Conservation (phyloP, 1,284 basidiomycete species). For the Cystobasidium sp. region DNA sequence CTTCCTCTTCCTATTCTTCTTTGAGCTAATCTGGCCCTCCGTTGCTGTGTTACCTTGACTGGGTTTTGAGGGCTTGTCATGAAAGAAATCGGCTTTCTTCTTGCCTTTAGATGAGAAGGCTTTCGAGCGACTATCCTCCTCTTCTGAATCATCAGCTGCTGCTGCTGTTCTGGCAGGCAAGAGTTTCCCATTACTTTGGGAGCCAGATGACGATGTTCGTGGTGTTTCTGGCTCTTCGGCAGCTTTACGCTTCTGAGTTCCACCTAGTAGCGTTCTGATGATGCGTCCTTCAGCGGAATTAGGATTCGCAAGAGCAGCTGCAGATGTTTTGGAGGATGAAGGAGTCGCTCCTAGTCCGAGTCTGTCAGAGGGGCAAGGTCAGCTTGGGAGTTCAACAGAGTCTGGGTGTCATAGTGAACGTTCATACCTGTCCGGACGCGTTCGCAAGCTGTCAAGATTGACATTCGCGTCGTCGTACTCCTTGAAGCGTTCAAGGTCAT, state of each 20-base stretch:
- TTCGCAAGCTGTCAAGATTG: constrained; percentile 25
- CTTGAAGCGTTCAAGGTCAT: constrained; percentile 4
- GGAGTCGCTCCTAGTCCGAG: constrained; percentile 33
- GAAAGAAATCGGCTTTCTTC: constrained; percentile 30
- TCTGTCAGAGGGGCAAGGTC: constrained; percentile 5
- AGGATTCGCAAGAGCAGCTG: constrained; percentile 11
- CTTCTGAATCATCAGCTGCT: constrained; percentile 5
- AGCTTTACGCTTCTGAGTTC: constrained; percentile 32
- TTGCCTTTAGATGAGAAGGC: constrained; percentile 13
- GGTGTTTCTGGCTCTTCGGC: constrained; percentile 13
- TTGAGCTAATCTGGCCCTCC: neutral
- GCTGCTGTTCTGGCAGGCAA: neutral
- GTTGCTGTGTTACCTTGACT: neutral
- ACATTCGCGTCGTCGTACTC: constrained; percentile 8
- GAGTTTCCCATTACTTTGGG: neutral
- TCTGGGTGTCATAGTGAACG: neutral
- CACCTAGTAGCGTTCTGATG: constrained; percentile 18
- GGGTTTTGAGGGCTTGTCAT: constrained; percentile 10
- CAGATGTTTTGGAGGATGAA: constrained; percentile 26
- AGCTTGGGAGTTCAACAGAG: neutral
- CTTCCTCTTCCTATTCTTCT: constrained; percentile 21
- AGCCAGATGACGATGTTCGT: neutral
- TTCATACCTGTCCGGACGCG: constrained; percentile 36
- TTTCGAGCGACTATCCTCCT: constrained; percentile 36
- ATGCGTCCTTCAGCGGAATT: constrained; percentile 32